These are phyloP conservation scores for Pseudohyphozyma bogoriensis DNA, from an alignment of 768 basidiomycete species.

Conservation along the genomic window DNA sequence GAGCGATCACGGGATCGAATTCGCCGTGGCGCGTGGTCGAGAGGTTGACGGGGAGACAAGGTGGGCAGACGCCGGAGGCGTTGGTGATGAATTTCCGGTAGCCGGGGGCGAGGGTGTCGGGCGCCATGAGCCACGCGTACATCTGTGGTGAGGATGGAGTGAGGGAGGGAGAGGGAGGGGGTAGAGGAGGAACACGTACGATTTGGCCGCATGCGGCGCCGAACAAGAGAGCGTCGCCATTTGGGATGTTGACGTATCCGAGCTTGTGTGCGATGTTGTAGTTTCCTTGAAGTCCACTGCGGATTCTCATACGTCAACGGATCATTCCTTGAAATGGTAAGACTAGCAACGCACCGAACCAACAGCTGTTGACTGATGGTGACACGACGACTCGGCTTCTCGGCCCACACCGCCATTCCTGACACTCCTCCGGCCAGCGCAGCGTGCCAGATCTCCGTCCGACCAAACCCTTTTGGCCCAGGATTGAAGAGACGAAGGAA, in stretches of 20 bases:
- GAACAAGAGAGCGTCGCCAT: constrained; percentile 77
- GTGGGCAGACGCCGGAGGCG: constrained; percentile 21
- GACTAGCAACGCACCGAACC: constrained; percentile 55
- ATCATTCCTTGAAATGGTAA: too few relatives aligned
- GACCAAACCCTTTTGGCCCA: constrained; percentile 43
- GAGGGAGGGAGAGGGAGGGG: neutral
- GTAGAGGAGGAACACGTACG: constrained; percentile 52
- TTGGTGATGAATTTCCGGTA: constrained; percentile 30
- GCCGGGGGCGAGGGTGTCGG: constrained; percentile 27
- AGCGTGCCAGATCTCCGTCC: constrained; percentile 56
- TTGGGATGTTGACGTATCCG: constrained; percentile 59
- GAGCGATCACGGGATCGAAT: constrained; percentile 15
- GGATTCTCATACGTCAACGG: too few relatives aligned
- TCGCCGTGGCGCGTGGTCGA: neutral
- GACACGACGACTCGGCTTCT: constrained; percentile 54
- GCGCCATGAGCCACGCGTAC: too few relatives aligned
- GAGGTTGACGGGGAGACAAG: constrained; percentile 22
- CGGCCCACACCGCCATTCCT: constrained; percentile 65
- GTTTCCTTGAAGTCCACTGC: constrained; percentile 76
- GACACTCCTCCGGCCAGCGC: constrained; percentile 66
- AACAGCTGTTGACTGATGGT: constrained; percentile 79
- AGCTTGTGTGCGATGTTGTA: constrained; percentile 68
- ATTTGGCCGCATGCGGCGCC: constrained; percentile 76
- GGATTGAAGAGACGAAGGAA: constrained; percentile 31
- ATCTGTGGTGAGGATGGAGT: neutral